phyloP scores from a whole-genome alignment of 768 basidiomycete genomes.

The Kwoniella newhampshirensis region DNA sequence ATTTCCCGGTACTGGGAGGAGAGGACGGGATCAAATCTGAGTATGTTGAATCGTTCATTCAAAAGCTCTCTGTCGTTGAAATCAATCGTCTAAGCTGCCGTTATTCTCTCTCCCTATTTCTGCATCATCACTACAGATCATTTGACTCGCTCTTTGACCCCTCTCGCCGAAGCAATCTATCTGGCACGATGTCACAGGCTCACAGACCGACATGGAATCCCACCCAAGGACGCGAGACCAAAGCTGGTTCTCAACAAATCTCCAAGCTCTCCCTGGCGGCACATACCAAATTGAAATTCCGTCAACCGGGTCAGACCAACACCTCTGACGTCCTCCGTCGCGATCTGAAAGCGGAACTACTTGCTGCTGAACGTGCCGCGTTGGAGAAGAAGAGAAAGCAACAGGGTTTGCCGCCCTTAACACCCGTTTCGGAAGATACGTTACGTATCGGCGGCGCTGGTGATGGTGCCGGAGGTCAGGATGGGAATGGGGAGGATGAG shows the following conservation, averaged over 20 bases:
- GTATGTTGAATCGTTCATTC: too few species aligned
- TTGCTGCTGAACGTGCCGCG: slow-evolving; percentile 82
- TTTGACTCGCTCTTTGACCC: neutral
- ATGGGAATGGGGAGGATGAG: slow-evolving; percentile 59
- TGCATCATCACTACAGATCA: neutral
- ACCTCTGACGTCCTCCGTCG: slow-evolving; percentile 69
- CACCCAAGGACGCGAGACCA: slow-evolving; percentile 87
- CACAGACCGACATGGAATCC: slow-evolving; percentile 74
- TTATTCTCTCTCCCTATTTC: too few species aligned
- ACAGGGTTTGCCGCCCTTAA: slow-evolving; percentile 62
- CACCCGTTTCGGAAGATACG: slow-evolving; percentile 42
- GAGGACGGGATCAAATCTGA: slow-evolving; percentile 13
- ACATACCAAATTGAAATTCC: slow-evolving; percentile 97
- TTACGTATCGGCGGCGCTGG: slow-evolving; percentile 58
- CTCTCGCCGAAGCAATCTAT: too few species aligned
- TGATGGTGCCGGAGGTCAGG: slow-evolving; percentile 53
- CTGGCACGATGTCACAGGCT: slow-evolving; percentile 53
- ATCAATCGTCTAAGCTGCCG: too few species aligned
- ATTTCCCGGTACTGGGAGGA: neutral
- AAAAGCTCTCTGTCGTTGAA: too few species aligned
- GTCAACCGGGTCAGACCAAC: slow-evolving; percentile 90
- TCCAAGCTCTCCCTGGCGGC: slow-evolving; percentile 91
- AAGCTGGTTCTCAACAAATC: slow-evolving; percentile 86
- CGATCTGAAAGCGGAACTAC: slow-evolving; percentile 79
- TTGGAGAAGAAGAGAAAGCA: slow-evolving; percentile 89